Evolutionary conservation across 192 early-diverging fungal genomes (phyloP).

Genomic region (Chytriomyces sp.): DNA sequence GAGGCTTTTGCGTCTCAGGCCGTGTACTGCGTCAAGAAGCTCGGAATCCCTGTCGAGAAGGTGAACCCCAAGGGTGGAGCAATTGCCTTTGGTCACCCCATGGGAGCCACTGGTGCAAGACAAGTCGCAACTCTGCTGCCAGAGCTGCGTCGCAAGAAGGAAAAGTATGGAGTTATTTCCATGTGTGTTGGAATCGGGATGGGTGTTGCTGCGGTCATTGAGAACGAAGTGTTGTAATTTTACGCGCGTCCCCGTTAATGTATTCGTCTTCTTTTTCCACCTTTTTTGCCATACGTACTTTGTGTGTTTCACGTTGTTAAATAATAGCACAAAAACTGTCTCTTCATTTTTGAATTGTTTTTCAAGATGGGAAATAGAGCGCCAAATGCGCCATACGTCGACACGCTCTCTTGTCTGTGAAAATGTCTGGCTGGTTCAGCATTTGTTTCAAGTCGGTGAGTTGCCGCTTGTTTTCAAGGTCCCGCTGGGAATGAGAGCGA

Average conservation of each 20-base stretch:
- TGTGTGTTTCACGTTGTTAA: background rate
- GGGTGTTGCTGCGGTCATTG: conserved; percentile 89
- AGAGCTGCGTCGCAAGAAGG: conserved; percentile 85
- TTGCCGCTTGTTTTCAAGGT: conserved; percentile 45
- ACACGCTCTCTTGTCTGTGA: conserved; percentile 56
- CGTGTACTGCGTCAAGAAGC: conserved; percentile 87
- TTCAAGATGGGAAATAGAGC: conserved; percentile 44
- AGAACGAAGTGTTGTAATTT: conserved; percentile 57
- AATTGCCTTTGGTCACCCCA: conserved; percentile 96
- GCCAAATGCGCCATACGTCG: conserved; percentile 56
- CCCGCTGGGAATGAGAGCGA: conserved; percentile 40
- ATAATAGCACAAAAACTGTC: too few species aligned
- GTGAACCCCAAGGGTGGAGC: conserved; percentile 99
- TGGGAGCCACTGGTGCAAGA: conserved; percentile 85
- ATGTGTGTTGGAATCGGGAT: conserved; percentile 94
- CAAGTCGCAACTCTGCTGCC: conserved; percentile 94
- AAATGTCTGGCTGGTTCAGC: conserved; percentile 49
- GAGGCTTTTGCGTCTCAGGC: conserved; percentile 99
- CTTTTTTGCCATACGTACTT: background rate
- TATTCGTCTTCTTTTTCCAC: background rate
- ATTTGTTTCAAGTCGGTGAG: conserved; percentile 43
- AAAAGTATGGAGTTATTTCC: conserved; percentile 83
- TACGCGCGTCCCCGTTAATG: background rate
- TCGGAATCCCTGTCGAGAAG: conserved; percentile 84
- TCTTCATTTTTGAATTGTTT: background rate